phyloP scores from a whole-genome alignment of 768 basidiomycete species.

The Phlegmacium glaucopus region DNA sequence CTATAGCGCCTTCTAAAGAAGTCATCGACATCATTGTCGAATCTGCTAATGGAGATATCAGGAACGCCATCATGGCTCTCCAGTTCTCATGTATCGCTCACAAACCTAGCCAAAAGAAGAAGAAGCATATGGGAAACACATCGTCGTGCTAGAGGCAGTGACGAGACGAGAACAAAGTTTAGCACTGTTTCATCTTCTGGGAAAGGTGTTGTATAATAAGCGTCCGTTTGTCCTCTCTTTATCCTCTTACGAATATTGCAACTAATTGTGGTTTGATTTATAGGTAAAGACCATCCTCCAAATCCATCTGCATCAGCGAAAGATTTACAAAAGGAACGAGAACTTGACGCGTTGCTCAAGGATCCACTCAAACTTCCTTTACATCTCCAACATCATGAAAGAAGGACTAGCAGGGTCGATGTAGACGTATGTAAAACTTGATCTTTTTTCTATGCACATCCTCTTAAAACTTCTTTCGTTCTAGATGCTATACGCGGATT shows the following conservation, averaged over 20 bases:
- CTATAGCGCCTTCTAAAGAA: slow-evolving; percentile 53
- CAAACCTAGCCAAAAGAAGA: slow-evolving; percentile 31
- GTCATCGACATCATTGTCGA: slow-evolving; percentile 74
- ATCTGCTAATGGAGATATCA: slow-evolving; percentile 85
- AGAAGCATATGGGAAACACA: slow-evolving; percentile 21
- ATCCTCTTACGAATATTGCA: not conserved
- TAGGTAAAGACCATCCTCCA: slow-evolving; percentile 76
- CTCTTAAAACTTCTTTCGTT: not conserved
- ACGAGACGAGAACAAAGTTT: slow-evolving; percentile 84
- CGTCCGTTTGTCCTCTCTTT: slow-evolving; percentile 43
- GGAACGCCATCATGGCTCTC: slow-evolving; percentile 90
- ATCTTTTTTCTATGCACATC: not conserved
- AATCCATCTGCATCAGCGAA: slow-evolving; percentile 51
- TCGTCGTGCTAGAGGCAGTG: slow-evolving; percentile 65
- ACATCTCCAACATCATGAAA: slow-evolving; percentile 57
- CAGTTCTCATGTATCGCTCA: slow-evolving; percentile 74
- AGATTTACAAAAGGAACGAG: slow-evolving; percentile 60
- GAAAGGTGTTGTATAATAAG: slow-evolving; percentile 94
- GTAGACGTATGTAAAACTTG: slow-evolving; percentile 55
- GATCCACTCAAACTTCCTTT: slow-evolving; percentile 56
- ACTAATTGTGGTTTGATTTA: slow-evolving; percentile 3
- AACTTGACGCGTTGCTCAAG: slow-evolving; percentile 49
- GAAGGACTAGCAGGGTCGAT: slow-evolving; percentile 71
- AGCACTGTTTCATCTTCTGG: slow-evolving; percentile 87
- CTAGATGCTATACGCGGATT: slow-evolving; percentile 77